These are phyloP conservation scores for Taphrina communis DNA, from an alignment of 1,139 yeast species.

Conservation along the genomic window DNA sequence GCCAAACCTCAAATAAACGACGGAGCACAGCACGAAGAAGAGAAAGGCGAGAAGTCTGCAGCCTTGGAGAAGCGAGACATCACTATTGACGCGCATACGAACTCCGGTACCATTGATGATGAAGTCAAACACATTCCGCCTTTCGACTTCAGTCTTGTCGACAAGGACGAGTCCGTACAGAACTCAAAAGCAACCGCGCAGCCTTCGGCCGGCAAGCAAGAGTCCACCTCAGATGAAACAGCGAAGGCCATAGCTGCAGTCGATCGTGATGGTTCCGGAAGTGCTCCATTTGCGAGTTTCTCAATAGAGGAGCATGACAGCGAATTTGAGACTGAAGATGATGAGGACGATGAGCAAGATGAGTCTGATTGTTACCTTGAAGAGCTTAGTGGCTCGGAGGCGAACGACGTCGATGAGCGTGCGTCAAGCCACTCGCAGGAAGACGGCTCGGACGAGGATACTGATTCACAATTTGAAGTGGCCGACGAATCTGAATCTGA, in stretches of 20 bases:
- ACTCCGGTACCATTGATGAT: neutral
- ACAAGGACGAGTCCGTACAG: neutral
- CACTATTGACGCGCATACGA: no score
- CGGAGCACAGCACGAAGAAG: neutral
- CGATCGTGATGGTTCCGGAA: constrained; percentile 1
- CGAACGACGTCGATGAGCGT: neutral
- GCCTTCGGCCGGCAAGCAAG: neutral
- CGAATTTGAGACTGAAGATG: constrained; percentile 6
- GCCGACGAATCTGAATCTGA: constrained; percentile 2
- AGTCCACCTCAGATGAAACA: neutral
- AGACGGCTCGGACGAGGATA: constrained; percentile 6
- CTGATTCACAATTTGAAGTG: neutral
- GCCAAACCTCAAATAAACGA: no score
- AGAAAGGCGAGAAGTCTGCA: neutral
- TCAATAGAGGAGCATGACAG: constrained; percentile 13
- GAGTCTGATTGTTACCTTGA: neutral
- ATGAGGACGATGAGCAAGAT: neutral
- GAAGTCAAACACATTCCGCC: constrained; percentile 19
- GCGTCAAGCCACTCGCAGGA: neutral
- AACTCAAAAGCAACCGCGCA: neutral
- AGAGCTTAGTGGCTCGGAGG: neutral
- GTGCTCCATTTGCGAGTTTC: constrained; percentile 6
- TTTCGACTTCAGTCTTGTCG: constrained; percentile 5
- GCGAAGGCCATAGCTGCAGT: neutral
- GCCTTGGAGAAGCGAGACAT: no score